Evolutionary conservation across 306 rosid genomes (phyloP).

Genomic region (Sicyos edulis): DNA sequence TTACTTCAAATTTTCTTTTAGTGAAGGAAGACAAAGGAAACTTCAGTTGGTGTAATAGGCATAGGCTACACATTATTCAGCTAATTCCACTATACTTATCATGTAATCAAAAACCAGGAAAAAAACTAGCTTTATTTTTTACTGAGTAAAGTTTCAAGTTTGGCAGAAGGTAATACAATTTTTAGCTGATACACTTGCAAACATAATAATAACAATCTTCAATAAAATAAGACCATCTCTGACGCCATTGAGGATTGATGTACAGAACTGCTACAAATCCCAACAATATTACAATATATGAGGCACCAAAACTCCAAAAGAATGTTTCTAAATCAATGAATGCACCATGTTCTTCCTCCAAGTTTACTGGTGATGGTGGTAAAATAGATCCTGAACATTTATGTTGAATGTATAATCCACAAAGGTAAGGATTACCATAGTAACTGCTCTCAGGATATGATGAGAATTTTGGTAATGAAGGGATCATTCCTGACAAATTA

Average conservation of each 20-base stretch:
- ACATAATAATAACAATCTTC: not conserved
- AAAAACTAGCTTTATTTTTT: no score
- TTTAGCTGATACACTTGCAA: not conserved
- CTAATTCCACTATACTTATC: no score
- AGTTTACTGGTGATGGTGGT: no score
- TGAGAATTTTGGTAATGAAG: not conserved
- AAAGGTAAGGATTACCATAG: conserved; percentile 13
- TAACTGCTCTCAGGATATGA: not conserved
- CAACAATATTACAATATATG: not conserved
- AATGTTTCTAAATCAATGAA: not conserved
- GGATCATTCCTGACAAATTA: conserved; percentile 11
- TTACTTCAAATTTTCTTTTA: no score
- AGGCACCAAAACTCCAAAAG: not conserved
- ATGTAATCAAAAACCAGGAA: no score
- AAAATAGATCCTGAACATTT: no score
- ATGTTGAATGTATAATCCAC: not conserved
- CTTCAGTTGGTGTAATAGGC: no score
- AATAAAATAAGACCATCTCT: conserved; percentile 7
- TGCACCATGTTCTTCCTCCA: not conserved
- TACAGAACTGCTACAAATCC: not conserved
- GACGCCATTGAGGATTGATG: conserved; percentile 11
- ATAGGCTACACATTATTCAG: not conserved
- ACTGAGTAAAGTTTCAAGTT: not conserved
- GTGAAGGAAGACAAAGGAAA: no score
- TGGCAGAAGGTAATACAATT: not conserved